Percentiles rank a stretch among this genome's conserved stretches.
These are phyloP conservation scores for Coniosporium apollinis DNA, from an alignment of 495 filamentous ascomycete genomes.

Conservation along the genomic window DNA sequence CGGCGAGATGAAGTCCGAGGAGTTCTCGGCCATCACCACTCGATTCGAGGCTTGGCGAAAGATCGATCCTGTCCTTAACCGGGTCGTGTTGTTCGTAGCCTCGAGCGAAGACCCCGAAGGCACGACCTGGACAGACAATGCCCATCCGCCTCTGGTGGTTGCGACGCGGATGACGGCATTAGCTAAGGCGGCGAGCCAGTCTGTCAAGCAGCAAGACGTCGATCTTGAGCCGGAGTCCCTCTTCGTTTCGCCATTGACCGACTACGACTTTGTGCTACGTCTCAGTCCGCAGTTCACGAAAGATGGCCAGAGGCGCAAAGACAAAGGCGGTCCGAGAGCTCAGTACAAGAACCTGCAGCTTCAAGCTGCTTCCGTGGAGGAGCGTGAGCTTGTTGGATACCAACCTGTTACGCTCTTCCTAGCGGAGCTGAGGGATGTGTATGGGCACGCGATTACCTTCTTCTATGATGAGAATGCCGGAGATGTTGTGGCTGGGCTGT, in stretches of 20 bases:
- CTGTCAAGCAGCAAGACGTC: slow-evolving; percentile 38
- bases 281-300: slow-evolving; percentile 35
- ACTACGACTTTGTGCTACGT: slow-evolving; percentile 75
- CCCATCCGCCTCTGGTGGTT: slow-evolving; percentile 59
- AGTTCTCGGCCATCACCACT: slow-evolving; percentile 43
- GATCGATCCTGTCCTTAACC: slow-evolving; percentile 77
- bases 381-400: slow-evolving; percentile 26
- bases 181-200: slow-evolving; percentile 50
- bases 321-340: slow-evolving; percentile 15
- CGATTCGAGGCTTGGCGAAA: slow-evolving; percentile 66
- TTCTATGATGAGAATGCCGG: slow-evolving; percentile 47
- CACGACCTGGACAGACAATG: slow-evolving; percentile 57
- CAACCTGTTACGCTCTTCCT: slow-evolving; percentile 36
- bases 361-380: slow-evolving; percentile 25
- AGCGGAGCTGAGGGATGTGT: slow-evolving; percentile 41
- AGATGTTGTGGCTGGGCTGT: slow-evolving; percentile 53
- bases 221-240: slow-evolving; percentile 42
- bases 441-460: slow-evolving; percentile 48
- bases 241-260: slow-evolving; percentile 48
- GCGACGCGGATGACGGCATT: slow-evolving; percentile 69
- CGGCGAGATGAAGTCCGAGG: slow-evolving; percentile 29
- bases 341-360: slow-evolving; percentile 57
- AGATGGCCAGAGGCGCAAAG: slow-evolving; percentile 10
- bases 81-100: slow-evolving; percentile 62
- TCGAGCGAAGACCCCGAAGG: slow-evolving; percentile 64